phyloP scores from a whole-genome alignment of 202 grass and related monocot species.

The Eragrostis tef region DNA sequence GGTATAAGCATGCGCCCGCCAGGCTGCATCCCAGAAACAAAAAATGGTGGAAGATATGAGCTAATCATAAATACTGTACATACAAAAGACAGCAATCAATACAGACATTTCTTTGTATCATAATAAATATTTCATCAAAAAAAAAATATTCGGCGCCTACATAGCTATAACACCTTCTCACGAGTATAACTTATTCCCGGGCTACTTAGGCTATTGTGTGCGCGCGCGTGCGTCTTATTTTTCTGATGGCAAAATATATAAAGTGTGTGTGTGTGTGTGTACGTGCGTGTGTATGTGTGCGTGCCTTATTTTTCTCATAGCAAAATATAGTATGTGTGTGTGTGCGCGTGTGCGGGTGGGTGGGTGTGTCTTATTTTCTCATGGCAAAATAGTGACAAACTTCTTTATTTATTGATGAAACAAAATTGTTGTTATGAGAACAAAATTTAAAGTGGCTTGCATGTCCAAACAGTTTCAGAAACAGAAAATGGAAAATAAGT shows the following conservation, averaged over 20 bases:
- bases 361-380: slow-evolving; percentile 2
- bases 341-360: no score
- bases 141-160: not conserved
- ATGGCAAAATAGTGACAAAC: not conserved
- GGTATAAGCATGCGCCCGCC: slow-evolving; percentile 66
- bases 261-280: no score
- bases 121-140: not conserved
- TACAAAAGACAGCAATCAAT: slow-evolving; percentile 16
- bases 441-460: not conserved
- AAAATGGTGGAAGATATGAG: slow-evolving; percentile 38
- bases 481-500: not conserved
- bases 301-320: not conserved
- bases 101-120: slow-evolving; percentile 18
- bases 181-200: not conserved
- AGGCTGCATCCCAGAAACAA: slow-evolving; percentile 51
- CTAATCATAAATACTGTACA: not conserved
- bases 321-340: not conserved
- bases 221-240: no score
- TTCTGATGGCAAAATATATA: no score
- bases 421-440: not conserved
- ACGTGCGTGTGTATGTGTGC: not conserved
- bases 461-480: slow-evolving; percentile 28
- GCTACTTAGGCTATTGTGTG: not conserved
- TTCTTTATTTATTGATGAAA: slow-evolving; percentile 1
- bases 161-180: not conserved